Evolutionary conservation across 2,329 filamentous ascomycete species (phyloP), one percentile per base, ranked within the genome.

Genomic region (Colletotrichum melonis): DNA sequence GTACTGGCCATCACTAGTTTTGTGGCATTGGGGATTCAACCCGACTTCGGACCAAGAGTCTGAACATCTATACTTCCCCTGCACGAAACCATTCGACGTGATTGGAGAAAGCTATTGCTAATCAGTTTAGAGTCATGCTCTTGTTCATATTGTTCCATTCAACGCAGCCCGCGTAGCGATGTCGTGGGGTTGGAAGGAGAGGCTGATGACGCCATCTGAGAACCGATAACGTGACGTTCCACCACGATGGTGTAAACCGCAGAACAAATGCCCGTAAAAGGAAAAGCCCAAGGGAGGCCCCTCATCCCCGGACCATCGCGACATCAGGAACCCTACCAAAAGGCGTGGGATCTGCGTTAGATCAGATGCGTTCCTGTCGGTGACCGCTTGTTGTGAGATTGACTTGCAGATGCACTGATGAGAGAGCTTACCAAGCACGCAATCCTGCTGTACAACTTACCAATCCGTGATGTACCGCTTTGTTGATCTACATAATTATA

Each of bases 391-490:
- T 70, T 65, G 9, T 54, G 42, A 60, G 42, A 46, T 63, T 64
- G 46, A 56, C 60, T 60, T 28, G 60, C 46, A 60, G 56, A 16
- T n/a, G 35, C 28, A 55, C 24, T 56, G 42, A 54, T 58, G 24
- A 5, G 19, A 26, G 32, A 26, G 60, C 60, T 73, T 22, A 70
- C 60, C 70, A 70, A 70, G 66, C 70, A 70, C 70, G 70, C 70
- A 32, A 73, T 65, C 16, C 4, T 5, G 28, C 11, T 19, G 26
- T 28, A 14, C 35, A 22, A 56, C 56, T 71, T 63, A 65, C 70
- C 64, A 73, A 73, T 70, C 46, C 2, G 32, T n/a, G 26, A 5
- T 12, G 38, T 52, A 49, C 49, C 12, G 2, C 38, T 68, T 54
- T 16, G 9, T n/a, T 46, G 24, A 28, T 12, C 38, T 54, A 19